Base-by-base conservation (phyloP, 768 basidiomycete genomes). In the Clavulina sp. region DNA sequence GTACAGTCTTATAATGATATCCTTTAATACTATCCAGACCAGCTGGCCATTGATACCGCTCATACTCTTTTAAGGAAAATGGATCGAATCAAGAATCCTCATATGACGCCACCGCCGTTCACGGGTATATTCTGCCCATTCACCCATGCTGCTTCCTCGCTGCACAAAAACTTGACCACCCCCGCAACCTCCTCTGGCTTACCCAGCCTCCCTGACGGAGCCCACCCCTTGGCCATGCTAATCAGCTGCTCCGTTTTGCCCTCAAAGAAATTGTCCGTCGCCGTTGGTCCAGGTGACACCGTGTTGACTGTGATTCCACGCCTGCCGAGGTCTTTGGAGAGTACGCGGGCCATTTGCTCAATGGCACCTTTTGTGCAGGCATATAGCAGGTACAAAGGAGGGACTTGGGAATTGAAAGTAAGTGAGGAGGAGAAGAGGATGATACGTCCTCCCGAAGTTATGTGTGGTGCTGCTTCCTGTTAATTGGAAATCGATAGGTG, bases 371-470 rank as follows among this genome's bases (percentile, higher is more conserved):
- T 56, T 24, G 56, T 43, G 9, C 72, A 71, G 52, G 69, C 66
- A 61, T 76, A 78, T 41, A 71, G 63, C 26, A 78, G 66, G 18
- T 68, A 67, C 52, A 71, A 70, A 0, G 76, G 70, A 4, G 66
- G 62, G 31, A 78, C 64, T 19, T 61, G 66, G 0, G 72, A 68
- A 5, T 69, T 64, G 19, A 56, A 57, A 4, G 74, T 73, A 41
- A 78, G 60, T 34, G 71, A 73, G 3, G 70, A 69, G 0, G 75
- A 76, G 61, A 77, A 70, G 64, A 78, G 76, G 40, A 79, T 70
- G 52, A 78, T 69, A 4, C 75, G 69, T 2, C 73, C 71, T 5
- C 76, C 76, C 59, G n/a, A n/a, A n/a, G n/a, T n/a, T n/a, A n/a
- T n/a, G n/a, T n/a, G n/a, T n/a, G n/a, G n/a, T n/a, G n/a, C n/a